These are phyloP conservation scores for Emydomyces testavorans DNA, from an alignment of 2,329 filamentous ascomycete species.

Conservation along the genomic window DNA sequence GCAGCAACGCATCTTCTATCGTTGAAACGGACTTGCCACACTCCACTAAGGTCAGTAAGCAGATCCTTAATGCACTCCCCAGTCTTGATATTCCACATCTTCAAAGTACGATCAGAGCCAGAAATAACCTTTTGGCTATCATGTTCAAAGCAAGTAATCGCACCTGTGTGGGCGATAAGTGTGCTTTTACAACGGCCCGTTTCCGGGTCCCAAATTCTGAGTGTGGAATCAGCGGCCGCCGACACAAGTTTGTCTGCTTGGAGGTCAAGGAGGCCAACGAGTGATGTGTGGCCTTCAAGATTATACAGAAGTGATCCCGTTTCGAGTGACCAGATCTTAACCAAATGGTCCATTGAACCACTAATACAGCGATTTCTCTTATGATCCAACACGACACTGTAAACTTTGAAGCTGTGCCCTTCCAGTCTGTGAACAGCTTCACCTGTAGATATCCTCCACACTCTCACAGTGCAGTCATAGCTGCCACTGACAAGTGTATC, in stretches of 20 bases:
- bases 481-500: constrained; percentile 96
- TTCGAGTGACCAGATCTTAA: constrained; percentile 93
- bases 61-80: constrained; percentile 89
- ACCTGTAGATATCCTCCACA: constrained; percentile 95
- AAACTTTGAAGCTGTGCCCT: constrained; percentile 87
- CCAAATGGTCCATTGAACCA: constrained; percentile 94
- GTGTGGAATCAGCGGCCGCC: constrained; percentile 85
- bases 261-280: constrained; percentile 84
- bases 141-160: constrained; percentile 97
- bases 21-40: constrained; percentile 98
- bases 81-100: constrained; percentile 95
- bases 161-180: constrained; percentile 84
- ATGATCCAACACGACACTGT: constrained; percentile 89
- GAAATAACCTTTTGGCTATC: constrained; percentile 94
- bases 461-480: constrained; percentile 87
- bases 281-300: constrained; percentile 80
- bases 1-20: constrained; percentile 89
- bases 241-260: constrained; percentile 84
- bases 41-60: constrained; percentile 83
- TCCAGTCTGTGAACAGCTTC: constrained; percentile 73
- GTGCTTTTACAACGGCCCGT: constrained; percentile 81
- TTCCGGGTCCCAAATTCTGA: constrained; percentile 95
- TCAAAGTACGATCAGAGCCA: constrained; percentile 86
- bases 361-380: constrained; percentile 91
- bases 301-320: constrained; percentile 78